A percentile compares a stretch with the other conserved stretches of the same genome.
Conservation (phyloP, 2,329 filamentous ascomycete species). For the Phialophora expanda region DNA sequence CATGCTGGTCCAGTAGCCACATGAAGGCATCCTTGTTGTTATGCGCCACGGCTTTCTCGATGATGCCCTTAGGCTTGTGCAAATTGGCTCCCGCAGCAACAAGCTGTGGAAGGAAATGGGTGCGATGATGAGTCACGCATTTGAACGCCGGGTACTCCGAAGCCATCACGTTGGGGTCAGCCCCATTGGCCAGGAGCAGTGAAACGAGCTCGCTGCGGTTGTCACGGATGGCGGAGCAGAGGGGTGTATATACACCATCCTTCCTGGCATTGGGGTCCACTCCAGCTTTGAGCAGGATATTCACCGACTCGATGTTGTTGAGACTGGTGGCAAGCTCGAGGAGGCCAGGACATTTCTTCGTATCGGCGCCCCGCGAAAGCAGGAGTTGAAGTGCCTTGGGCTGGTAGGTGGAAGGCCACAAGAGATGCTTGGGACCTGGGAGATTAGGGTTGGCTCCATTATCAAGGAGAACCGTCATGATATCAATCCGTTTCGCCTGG, state of each 20-base stretch:
- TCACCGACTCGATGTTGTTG: constrained; percentile 68
- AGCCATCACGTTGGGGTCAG: constrained; percentile 60
- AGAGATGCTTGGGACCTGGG: constrained; percentile 70
- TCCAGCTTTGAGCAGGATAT: constrained; percentile 62
- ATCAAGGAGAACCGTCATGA: constrained; percentile 61
- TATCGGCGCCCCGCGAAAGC: constrained; percentile 64
- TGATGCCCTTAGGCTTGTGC: constrained; percentile 65
- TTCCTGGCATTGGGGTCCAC: constrained; percentile 67
- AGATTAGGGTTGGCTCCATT: constrained; percentile 70
- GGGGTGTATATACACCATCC: constrained; percentile 70
- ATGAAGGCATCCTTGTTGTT: constrained; percentile 66
- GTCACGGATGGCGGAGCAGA: constrained; percentile 72
- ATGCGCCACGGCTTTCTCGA: constrained; percentile 67
- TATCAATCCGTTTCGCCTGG: constrained; percentile 60
- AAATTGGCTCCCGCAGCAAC: constrained; percentile 66
- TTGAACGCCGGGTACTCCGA: constrained; percentile 71
- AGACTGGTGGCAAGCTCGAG: constrained; percentile 68
- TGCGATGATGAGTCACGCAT: constrained; percentile 68
- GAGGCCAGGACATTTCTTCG: constrained; percentile 64
- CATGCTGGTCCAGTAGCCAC: constrained; percentile 65
- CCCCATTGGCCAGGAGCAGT: constrained; percentile 60
- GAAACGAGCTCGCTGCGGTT: constrained; percentile 66
- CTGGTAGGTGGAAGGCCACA: constrained; percentile 69
- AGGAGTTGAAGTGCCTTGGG: constrained; percentile 64
- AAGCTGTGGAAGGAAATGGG: constrained; percentile 65